These are phyloP conservation scores for Amaranthus cruentus DNA, from an alignment of 148 eudicot species.

Conservation along the genomic window DNA sequence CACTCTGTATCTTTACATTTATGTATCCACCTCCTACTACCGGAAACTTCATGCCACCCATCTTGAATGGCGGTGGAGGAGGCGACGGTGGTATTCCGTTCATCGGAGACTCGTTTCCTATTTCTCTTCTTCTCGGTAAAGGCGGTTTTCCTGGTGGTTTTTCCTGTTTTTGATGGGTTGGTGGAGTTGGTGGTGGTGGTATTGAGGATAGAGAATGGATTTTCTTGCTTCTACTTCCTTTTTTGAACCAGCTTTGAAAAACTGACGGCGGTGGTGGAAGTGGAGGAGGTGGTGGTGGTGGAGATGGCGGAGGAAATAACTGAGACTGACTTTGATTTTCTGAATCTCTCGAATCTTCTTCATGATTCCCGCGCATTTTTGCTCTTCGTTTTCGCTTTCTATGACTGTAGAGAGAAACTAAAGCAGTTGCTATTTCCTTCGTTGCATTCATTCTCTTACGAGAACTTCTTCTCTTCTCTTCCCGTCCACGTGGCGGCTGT, in stretches of 20 bases:
- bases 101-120: constrained; percentile 34
- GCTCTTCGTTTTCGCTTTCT: constrained; percentile 39
- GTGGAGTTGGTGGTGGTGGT: constrained; percentile 23
- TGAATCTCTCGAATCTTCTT: neutral
- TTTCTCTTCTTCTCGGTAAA: constrained; percentile 35
- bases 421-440: constrained; percentile 53
- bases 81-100: constrained; percentile 21
- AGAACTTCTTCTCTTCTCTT: constrained; percentile 26
- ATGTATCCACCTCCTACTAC: constrained; percentile 26
- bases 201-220: constrained; percentile 37
- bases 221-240: constrained; percentile 41
- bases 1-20: constrained; percentile 28
- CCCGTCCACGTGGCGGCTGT: constrained; percentile 16
- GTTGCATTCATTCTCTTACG: constrained; percentile 36
- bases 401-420: constrained; percentile 44
- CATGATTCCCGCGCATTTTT: constrained; percentile 25
- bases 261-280: constrained; percentile 39
- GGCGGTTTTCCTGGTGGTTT: constrained; percentile 42
- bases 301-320: constrained; percentile 21
- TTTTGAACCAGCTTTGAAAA: constrained; percentile 45
- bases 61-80: constrained; percentile 36
- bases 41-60: constrained; percentile 31
- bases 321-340: constrained; percentile 5
- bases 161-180: constrained; percentile 5
- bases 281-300: constrained; percentile 42